A percentile compares a stretch with the other conserved stretches of the same genome.
These are phyloP conservation scores for Globisporangium okanoganense DNA, from an alignment of 352 stramenopile species.

Conservation along the genomic window DNA sequence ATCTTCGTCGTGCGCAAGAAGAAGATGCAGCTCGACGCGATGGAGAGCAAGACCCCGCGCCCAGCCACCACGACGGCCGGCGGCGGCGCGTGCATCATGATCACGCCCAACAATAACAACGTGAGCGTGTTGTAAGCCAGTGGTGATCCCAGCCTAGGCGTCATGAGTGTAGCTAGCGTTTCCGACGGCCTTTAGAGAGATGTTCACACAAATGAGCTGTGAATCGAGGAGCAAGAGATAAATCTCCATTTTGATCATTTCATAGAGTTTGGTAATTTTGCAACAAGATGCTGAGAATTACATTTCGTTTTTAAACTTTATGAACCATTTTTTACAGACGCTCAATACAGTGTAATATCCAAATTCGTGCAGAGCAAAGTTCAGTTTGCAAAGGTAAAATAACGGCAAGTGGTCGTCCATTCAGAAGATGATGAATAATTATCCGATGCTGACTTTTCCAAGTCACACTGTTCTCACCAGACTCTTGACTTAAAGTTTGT, in stretches of 20 bases:
- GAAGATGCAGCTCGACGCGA: conserved; percentile 52
- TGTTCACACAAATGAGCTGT: not conserved
- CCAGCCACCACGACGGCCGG: conserved; percentile 22
- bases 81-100: conserved; percentile 34
- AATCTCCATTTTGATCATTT: not conserved
- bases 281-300: too few species aligned
- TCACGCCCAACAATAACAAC: conserved; percentile 48
- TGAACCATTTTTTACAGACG: too few species aligned
- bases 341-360: too few species aligned
- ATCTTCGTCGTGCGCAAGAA: conserved; percentile 66
- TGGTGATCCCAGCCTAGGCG: not conserved
- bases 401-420: too few species aligned
- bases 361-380: too few species aligned
- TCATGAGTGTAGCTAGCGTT: not conserved
- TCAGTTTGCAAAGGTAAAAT: too few species aligned
- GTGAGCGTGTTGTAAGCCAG: conserved; percentile 18
- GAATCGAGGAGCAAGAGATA: not conserved
- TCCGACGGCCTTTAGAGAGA: not conserved
- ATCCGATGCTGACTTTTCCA: too few species aligned
- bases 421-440: too few species aligned
- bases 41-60: conserved; percentile 56
- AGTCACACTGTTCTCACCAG: too few species aligned
- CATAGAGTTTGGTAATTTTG: not conserved
- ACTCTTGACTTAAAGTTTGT: not conserved
- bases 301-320: too few species aligned